Evolutionary conservation across 495 filamentous ascomycete species (phyloP).

Genomic region (Aspergillus nidulans): DNA sequence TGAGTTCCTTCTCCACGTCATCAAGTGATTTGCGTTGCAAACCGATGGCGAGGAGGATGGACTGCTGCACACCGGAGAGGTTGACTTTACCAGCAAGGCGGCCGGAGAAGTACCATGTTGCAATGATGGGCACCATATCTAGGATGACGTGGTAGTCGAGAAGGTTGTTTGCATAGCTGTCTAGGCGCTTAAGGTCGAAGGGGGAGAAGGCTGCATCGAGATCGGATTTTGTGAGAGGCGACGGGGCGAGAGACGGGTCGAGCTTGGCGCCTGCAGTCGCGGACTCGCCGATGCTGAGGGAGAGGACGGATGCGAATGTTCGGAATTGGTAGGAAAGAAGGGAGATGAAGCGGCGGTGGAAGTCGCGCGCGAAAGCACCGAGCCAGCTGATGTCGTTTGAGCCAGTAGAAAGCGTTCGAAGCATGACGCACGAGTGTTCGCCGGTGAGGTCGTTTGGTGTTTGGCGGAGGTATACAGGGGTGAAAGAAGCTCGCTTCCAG

Average conservation of each 20-base stretch:
- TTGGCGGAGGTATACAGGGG: constrained; percentile 90
- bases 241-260: constrained; percentile 43
- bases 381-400: constrained; percentile 74
- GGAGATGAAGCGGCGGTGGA: constrained; percentile 83
- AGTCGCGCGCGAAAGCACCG: constrained; percentile 84
- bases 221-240: constrained; percentile 60
- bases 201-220: constrained; percentile 77
- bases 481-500: constrained; percentile 86
- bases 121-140: constrained; percentile 80
- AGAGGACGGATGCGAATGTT: constrained; percentile 72
- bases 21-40: constrained; percentile 84
- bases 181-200: constrained; percentile 89
- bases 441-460: constrained; percentile 95
- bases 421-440: constrained; percentile 97
- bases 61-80: constrained; percentile 72
- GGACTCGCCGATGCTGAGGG: constrained; percentile 84
- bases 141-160: constrained; percentile 97
- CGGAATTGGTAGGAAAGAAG: constrained; percentile 92
- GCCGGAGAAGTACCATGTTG: constrained; percentile 77
- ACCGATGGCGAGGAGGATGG: constrained; percentile 84
- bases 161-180: constrained; percentile 93
- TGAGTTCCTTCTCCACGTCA: constrained; percentile 74
- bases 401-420: constrained; percentile 61
- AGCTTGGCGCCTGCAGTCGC: constrained; percentile 67
- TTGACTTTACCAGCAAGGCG: constrained; percentile 60